phyloP scores from a whole-genome alignment of 306 rosid genomes.

The Alnus rubra region DNA sequence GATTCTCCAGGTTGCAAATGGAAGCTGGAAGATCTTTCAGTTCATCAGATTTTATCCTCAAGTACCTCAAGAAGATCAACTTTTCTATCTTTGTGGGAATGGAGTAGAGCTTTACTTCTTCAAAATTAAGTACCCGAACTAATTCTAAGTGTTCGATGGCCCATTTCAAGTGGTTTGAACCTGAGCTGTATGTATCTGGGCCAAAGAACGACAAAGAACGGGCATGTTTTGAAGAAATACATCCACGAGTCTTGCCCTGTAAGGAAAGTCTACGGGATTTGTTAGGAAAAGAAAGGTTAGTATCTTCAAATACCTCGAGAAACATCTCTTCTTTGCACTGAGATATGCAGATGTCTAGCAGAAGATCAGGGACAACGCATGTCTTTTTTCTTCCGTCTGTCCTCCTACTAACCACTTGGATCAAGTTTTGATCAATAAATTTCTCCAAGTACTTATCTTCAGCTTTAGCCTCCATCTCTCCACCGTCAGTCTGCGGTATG shows the following conservation, averaged over 20 bases:
- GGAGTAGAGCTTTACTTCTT: too few relatives aligned
- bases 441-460: neutral
- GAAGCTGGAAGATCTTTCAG: neutral
- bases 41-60: neutral
- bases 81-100: neutral
- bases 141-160: neutral
- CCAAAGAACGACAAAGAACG: neutral
- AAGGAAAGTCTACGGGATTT: neutral
- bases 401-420: neutral
- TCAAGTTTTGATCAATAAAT: neutral
- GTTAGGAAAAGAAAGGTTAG: neutral
- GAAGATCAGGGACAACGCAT: neutral
- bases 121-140: neutral
- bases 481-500: neutral
- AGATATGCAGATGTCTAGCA: neutral
- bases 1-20: neutral
- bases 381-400: neutral
- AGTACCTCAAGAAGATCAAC: neutral
- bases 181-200: neutral
- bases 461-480: neutral
- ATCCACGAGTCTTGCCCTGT: too few relatives aligned
- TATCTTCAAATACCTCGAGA: neutral
- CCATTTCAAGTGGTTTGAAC: neutral
- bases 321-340: neutral
- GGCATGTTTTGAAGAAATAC: neutral